Conservation (phyloP, 2,329 filamentous ascomycete genomes). For the Saccharata proteae region DNA sequence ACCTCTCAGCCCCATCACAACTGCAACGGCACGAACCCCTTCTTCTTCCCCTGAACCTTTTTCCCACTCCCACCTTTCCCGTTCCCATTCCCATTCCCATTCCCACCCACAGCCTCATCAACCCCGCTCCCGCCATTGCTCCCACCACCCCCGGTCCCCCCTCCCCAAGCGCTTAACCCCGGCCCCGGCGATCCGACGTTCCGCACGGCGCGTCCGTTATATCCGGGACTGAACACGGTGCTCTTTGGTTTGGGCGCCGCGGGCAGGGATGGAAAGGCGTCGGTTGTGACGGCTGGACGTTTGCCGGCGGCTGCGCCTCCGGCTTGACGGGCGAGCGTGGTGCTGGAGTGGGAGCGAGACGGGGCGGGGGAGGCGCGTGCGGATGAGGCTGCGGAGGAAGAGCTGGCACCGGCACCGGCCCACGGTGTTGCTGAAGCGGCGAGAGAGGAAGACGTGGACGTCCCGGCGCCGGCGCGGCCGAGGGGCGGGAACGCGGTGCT, state of each 20-base stretch:
- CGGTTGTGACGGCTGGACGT: conserved; percentile 23
- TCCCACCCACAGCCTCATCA: too few relatives aligned
- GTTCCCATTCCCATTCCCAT: too few relatives aligned
- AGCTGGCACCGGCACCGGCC: conserved; percentile 19
- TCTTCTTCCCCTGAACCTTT: too few relatives aligned
- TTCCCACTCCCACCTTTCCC: too few relatives aligned
- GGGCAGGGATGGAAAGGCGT: conserved; percentile 75
- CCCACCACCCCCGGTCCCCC: background rate
- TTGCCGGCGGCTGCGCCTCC: conserved; percentile 10
- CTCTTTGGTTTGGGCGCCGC: conserved; percentile 58
- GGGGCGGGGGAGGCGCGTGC: conserved; percentile 26
- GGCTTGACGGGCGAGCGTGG: conserved; percentile 10
- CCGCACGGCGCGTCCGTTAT: conserved; percentile 32
- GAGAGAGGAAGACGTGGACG: too few relatives aligned
- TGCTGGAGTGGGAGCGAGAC: conserved; percentile 19
- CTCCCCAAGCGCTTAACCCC: too few relatives aligned
- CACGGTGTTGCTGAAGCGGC: too few relatives aligned
- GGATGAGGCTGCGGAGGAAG: conserved; percentile 23
- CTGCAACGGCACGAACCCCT: too few relatives aligned
- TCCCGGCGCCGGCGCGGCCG: conserved; percentile 15
- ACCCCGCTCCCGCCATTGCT: too few relatives aligned
- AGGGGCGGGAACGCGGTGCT: conserved; percentile 18
- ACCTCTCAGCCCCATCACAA: too few relatives aligned
- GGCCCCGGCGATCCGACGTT: conserved; percentile 16
- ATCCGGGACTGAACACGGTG: conserved; percentile 39